Base-by-base conservation (phyloP, 2,329 filamentous ascomycete species). In the Zymoseptoria brevis region DNA sequence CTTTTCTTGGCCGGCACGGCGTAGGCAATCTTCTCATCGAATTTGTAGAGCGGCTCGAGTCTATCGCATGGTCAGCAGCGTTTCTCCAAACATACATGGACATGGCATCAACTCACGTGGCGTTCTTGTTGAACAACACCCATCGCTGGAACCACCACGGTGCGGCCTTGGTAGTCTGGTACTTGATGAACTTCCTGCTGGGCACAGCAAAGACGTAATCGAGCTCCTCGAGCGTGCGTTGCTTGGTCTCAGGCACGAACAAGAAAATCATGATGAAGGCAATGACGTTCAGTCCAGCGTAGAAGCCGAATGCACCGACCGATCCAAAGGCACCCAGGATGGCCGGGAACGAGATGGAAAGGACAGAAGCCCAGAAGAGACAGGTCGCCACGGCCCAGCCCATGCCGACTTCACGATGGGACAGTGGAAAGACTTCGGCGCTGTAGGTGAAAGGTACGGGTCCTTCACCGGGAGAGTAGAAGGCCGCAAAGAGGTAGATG, bases 381-480 rank as follows among this genome's bases (percentile, higher is more conserved):
- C 84, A 87, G 0, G 84, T 87, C 1, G 86, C 83, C 8, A 88
- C 86, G 7, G 85, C 82, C 73, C 81, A 88, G 0, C 80, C 81
- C 87, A 89, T 89, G 58, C 87, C 87, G 22, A 88, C 79, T 68
- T 89, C 87, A 67, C 87, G 80, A 69, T 89, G 86, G 1, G 84
- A 86, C 0, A 88, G 79, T 0, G 87, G 86, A 69, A 86, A 89
- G 1, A 88, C 84, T 70, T 89, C 87, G 50, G 86, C 85, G 4
- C 80, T 82, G 73, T 88, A 88, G 0, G 83, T 83, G 68, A 86
- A 88, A 0, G 86, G 85, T 5, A 88, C 85, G 2, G 83, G 76
- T 1, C 77, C 77, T 68, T 77, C 75, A 11, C 77, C 76, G 4
- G 75, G 75, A 8, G 64, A 67, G 63, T 73, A 74, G 59, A 72